Percentiles rank a stretch among this genome's conserved stretches.
Conservation (phyloP, 352 stramenopile genomes). For the Chrysophaeum taylorii region DNA sequence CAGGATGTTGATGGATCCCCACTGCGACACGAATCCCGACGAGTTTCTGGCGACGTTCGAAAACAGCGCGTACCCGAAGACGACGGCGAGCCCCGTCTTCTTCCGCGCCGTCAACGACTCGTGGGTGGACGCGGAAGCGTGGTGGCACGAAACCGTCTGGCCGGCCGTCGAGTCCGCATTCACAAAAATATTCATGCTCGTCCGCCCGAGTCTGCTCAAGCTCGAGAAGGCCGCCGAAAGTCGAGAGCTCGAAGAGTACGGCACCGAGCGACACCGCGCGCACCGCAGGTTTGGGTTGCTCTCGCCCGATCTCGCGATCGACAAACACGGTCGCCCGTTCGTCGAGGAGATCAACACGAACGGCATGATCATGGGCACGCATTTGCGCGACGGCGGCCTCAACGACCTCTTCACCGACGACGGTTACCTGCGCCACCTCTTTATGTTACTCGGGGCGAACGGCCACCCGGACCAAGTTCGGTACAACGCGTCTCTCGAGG, state of each 20-base stretch:
- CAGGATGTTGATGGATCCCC: conserved; percentile 16
- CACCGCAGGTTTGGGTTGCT: conserved; percentile 16
- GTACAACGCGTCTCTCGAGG: not conserved
- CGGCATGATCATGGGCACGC: conserved; percentile 21
- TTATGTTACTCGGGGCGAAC: conserved; percentile 18
- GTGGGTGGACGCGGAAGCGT: conserved; percentile 46
- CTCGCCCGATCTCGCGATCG: conserved; percentile 15
- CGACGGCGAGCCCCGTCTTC: conserved; percentile 55
- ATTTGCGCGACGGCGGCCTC: conserved; percentile 7
- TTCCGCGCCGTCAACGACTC: conserved; percentile 53
- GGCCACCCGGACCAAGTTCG: not conserved
- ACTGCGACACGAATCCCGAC: not conserved
- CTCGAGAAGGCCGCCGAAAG: not conserved
- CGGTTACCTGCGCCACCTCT: not conserved
- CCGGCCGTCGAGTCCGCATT: not conserved
- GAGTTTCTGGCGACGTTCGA: not conserved
- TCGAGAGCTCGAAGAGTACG: too few relatives aligned
- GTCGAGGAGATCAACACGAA: conserved; percentile 25
- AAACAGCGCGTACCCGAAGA: conserved; percentile 37
- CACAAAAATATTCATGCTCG: not conserved
- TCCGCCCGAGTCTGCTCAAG: not conserved
- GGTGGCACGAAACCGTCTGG: conserved; percentile 41
- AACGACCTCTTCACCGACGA: conserved; percentile 17
- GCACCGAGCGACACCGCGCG: too few relatives aligned
- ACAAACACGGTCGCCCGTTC: conserved; percentile 1